phyloP scores from a whole-genome alignment of 2,329 filamentous ascomycete genomes.

The Sclerotinia borealis region DNA sequence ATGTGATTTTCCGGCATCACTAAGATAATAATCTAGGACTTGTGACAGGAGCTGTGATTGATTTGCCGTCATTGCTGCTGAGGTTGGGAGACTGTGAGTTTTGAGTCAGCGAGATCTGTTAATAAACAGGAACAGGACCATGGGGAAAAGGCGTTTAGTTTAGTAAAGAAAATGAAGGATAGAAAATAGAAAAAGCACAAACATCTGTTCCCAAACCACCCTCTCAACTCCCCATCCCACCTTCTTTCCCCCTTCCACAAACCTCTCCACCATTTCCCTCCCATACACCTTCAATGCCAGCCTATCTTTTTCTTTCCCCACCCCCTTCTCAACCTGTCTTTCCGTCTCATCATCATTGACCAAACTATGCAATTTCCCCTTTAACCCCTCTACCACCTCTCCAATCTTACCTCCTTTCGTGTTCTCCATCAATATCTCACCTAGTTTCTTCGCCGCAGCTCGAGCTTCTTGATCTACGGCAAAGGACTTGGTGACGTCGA shows the following conservation, averaged over 20 bases:
- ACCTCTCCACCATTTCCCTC: conserved; percentile 54
- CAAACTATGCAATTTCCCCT: background rate
- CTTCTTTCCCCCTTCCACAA: conserved; percentile 51
- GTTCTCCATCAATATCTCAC: conserved; percentile 55
- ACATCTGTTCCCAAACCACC: conserved; percentile 44
- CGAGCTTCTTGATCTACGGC: conserved; percentile 53
- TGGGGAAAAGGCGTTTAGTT: too few relatives aligned
- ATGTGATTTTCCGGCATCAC: conserved; percentile 46
- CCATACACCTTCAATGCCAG: conserved; percentile 60
- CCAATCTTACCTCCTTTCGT: conserved; percentile 52
- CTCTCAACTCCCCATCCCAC: conserved; percentile 49
- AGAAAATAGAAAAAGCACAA: conserved; percentile 5
- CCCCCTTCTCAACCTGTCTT: conserved; percentile 35
- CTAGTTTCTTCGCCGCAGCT: conserved; percentile 53
- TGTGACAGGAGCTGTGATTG: conserved; percentile 68
- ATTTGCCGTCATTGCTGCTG: conserved; percentile 61
- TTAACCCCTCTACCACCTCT: background rate
- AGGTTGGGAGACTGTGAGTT: conserved; percentile 43
- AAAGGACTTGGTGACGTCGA: conserved; percentile 55
- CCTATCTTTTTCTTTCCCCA: conserved; percentile 32
- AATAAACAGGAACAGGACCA: background rate
- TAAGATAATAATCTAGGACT: conserved; percentile 67
- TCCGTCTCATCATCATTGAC: conserved; percentile 24
- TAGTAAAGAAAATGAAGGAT: background rate
- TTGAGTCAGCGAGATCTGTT: background rate